Evolutionary conservation across 768 basidiomycete genomes (phyloP).

Genomic region (Hortiboletus campestris): DNA sequence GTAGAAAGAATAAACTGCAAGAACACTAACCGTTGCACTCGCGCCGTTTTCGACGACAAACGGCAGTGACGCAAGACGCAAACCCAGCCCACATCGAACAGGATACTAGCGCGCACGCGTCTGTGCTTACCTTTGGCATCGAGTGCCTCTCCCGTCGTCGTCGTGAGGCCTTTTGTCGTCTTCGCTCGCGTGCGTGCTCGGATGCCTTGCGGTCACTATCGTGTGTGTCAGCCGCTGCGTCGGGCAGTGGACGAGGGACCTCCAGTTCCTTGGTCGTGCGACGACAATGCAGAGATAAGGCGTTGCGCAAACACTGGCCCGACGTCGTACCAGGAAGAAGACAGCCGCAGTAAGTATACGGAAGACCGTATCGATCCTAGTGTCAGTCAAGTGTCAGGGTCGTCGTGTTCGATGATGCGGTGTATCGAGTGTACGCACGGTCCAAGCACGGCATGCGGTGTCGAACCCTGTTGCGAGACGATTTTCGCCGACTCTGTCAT

Average conservation of each 20-base stretch:
- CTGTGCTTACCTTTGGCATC: background rate
- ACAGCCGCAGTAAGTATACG: conserved; percentile 61
- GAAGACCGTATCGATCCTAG: conserved; percentile 46
- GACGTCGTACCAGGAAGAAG: conserved; percentile 45
- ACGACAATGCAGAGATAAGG: conserved; percentile 8
- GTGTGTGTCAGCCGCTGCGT: conserved; percentile 44
- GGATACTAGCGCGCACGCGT: conserved; percentile 1
- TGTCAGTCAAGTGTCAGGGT: background rate
- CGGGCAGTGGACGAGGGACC: conserved; percentile 33
- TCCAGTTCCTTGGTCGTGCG: conserved; percentile 4
- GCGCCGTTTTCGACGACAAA: background rate
- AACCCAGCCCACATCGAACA: background rate
- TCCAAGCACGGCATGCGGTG: conserved; percentile 49
- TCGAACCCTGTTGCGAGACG: conserved; percentile 47
- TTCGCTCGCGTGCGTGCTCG: conserved; percentile 6
- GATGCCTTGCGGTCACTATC: conserved; percentile 46
- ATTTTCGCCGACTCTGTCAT: conserved; percentile 51
- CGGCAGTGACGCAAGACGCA: background rate
- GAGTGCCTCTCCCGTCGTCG: conserved; percentile 2
- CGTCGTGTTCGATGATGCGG: background rate
- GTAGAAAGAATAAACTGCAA: too few species aligned
- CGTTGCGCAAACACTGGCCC: conserved; percentile 40
- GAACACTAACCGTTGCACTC: conserved; percentile 6
- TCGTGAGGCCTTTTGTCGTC: conserved; percentile 10
- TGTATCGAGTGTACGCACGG: conserved; percentile 34